Conservation (phyloP, 164 flowering plant genomes). For the Saururus chinensis region DNA sequence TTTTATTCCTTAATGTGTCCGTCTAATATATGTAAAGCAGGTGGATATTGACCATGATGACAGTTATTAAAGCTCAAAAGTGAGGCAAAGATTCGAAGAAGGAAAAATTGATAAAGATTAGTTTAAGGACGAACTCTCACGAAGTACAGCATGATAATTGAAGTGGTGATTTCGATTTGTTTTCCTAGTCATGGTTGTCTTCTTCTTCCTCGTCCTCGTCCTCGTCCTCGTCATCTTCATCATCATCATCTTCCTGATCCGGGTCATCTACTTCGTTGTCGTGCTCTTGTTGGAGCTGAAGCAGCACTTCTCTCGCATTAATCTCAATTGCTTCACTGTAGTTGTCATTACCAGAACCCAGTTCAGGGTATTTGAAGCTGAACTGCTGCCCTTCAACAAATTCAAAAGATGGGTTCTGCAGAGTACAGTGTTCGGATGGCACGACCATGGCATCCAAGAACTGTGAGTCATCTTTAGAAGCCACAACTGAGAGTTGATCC, state of each 20-base stretch:
- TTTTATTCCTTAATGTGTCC: too few relatives aligned
- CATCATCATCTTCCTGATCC: neutral
- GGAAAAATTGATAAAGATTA: too few relatives aligned
- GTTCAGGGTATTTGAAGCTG: neutral
- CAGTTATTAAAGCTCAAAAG: too few relatives aligned
- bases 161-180: neutral
- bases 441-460: constrained; percentile 10
- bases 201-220: neutral
- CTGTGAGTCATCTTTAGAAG: constrained; percentile 7
- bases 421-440: neutral
- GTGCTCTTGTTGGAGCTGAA: constrained; percentile 3
- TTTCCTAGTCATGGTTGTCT: neutral
- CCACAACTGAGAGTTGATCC: too few relatives aligned
- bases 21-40: too few relatives aligned
- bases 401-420: neutral
- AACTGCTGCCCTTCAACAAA: neutral
- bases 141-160: too few relatives aligned
- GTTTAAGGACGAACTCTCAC: neutral
- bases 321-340: neutral
- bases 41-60: too few relatives aligned
- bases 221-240: neutral
- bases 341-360: neutral
- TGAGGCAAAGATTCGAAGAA: too few relatives aligned
- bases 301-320: constrained; percentile 1
- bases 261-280: neutral